These are phyloP conservation scores for Protoeuglena noctilucae DNA, from an alignment of 139 green algal species.

Conservation along the genomic window DNA sequence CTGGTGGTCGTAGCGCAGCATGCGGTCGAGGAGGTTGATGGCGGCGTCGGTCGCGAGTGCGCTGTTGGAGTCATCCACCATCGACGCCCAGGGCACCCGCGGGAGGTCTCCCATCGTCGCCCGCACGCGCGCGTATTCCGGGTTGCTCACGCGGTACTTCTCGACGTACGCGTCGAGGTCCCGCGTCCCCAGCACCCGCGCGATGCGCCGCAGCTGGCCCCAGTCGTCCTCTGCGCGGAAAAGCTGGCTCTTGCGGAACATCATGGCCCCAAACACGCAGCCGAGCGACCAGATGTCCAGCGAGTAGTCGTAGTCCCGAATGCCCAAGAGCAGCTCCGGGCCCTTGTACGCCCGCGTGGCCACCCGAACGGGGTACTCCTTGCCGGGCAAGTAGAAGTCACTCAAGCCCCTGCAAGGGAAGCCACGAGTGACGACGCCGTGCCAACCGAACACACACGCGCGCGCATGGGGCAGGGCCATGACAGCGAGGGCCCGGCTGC, in stretches of 20 bases:
- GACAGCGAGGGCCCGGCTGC: too few species aligned
- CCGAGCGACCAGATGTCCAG: conserved; percentile 95
- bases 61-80: conserved; percentile 78
- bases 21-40: conserved; percentile 90
- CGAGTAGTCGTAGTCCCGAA: conserved; percentile 96
- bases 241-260: conserved; percentile 97
- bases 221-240: conserved; percentile 99
- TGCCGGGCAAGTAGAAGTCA: conserved; percentile 92
- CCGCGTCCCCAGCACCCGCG: conserved; percentile 86
- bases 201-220: conserved; percentile 97
- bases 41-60: conserved; percentile 81
- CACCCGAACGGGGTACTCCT: conserved; percentile 95
- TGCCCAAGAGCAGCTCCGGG: conserved; percentile 91
- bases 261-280: conserved; percentile 61
- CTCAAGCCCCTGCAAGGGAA: conserved; percentile 94
- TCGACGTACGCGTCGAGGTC: conserved; percentile 47
- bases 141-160: conserved; percentile 96
- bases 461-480: too few species aligned
- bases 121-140: conserved; percentile 88
- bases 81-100: conserved; percentile 84
- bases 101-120: conserved; percentile 59
- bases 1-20: conserved; percentile 87
- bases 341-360: conserved; percentile 93
- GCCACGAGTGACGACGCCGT: too few species aligned
- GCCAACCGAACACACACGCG: too few species aligned